These are phyloP conservation scores for Penicillium macrosclerotiorum DNA, from an alignment of 495 filamentous ascomycete species.

Conservation along the genomic window DNA sequence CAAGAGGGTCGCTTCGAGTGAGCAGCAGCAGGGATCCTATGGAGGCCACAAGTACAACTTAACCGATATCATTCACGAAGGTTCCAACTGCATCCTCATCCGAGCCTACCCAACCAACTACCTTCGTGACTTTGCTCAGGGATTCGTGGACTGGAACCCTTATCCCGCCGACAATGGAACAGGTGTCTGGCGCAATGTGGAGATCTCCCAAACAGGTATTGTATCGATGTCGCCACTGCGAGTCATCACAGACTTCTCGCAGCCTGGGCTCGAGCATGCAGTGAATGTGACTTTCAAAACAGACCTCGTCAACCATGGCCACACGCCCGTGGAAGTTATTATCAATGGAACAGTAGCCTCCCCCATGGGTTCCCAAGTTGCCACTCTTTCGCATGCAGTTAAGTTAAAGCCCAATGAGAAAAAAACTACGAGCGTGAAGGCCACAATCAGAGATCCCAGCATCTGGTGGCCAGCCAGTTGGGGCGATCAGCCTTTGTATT, in stretches of 20 bases:
- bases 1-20: slow-evolving; percentile 43
- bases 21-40: slow-evolving; percentile 56
- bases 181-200: slow-evolving; percentile 62
- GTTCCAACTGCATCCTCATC: slow-evolving; percentile 51
- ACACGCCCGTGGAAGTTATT: slow-evolving; percentile 29
- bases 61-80: slow-evolving; percentile 35
- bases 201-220: slow-evolving; percentile 55
- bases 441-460: slow-evolving; percentile 50
- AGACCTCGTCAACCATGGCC: slow-evolving; percentile 49
- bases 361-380: slow-evolving; percentile 11
- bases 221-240: slow-evolving; percentile 50
- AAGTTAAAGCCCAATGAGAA: slow-evolving; percentile 37
- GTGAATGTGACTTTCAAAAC: slow-evolving; percentile 46
- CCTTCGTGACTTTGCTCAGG: slow-evolving; percentile 55
- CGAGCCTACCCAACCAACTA: slow-evolving; percentile 58
- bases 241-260: slow-evolving; percentile 43
- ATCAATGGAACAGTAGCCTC: slow-evolving; percentile 37
- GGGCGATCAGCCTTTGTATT: slow-evolving; percentile 73
- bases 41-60: slow-evolving; percentile 55
- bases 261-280: slow-evolving; percentile 17
- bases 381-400: slow-evolving; percentile 28
- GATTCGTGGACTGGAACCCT: slow-evolving; percentile 68
- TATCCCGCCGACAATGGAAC: slow-evolving; percentile 58
- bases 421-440: slow-evolving; percentile 33
- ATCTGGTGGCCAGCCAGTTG: slow-evolving; percentile 81